phyloP scores from a whole-genome alignment of 306 rosid genomes.

The Sophora flavescens region DNA sequence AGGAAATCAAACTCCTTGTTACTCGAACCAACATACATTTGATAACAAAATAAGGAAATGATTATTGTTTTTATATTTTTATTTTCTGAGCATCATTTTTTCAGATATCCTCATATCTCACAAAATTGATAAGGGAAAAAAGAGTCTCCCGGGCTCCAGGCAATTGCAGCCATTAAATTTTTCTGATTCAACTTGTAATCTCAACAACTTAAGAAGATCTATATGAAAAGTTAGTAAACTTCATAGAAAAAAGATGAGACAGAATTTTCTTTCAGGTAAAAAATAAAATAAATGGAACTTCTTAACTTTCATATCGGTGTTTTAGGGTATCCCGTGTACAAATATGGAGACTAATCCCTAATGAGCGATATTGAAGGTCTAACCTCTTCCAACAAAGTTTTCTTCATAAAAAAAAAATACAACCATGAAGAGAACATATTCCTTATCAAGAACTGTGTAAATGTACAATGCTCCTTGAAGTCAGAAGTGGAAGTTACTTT shows the following conservation, averaged over 20 bases:
- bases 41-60: no score
- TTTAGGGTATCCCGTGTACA: no score
- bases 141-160: constrained; percentile 32
- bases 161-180: constrained; percentile 42
- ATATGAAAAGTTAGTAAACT: constrained; percentile 23
- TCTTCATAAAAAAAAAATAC: not conserved
- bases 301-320: no score
- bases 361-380: no score
- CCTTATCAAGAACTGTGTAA: constrained; percentile 58
- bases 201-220: constrained; percentile 44
- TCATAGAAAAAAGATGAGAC: constrained; percentile 24
- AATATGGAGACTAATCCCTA: no score
- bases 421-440: constrained; percentile 53
- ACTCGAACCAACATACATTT: no score
- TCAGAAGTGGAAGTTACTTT: constrained; percentile 58
- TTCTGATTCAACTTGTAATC: constrained; percentile 31
- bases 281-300: not conserved
- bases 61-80: not conserved
- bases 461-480: constrained; percentile 48
- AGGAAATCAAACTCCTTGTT: no score
- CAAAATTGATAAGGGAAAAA: constrained; percentile 44
- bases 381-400: no score
- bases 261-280: constrained; percentile 9
- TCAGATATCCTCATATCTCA: constrained; percentile 31
- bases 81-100: constrained; percentile 43